Base-by-base conservation (phyloP, 1,284 basidiomycete genomes). In the Apiotrichum porosum region DNA sequence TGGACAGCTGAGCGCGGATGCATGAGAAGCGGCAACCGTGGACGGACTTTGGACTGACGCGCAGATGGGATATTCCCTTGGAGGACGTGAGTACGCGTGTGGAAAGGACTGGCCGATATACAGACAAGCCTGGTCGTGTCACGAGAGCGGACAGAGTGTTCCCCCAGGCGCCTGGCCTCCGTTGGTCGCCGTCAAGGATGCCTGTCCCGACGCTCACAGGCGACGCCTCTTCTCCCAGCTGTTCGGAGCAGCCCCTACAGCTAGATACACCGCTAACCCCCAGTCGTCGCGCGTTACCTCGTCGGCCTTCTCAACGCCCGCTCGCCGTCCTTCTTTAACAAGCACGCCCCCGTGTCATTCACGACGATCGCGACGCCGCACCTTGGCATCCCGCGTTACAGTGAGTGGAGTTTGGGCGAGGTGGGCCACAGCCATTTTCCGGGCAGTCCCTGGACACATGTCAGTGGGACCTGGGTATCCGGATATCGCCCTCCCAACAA, bases 211-310 rank as follows among this genome's bases (percentile, higher is more conserved):
- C n/a, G n/a, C n/a, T n/a, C n/a, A n/a, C n/a, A n/a, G n/a, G n/a
- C n/a, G 4, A 10, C 26, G 9, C 22, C 13, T 9, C 30, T 3
- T 13, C 30, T n/a, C 30, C 30, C 30, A n/a, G n/a, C n/a, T n/a
- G n/a, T n/a, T n/a, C n/a, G n/a, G n/a, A n/a, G 12, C 32, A 33
- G 32, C 9, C 17, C 28, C 28, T 30, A 30, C 28, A 30, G 8
- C 14, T 8, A 14, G 32, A 12, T n/a, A 14, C 9, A 2, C 28
- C 10, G 38, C 43, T 34, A 12, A 33, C 24, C 33, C 26, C 1
- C 50, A 73, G 71, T 73, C 34, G 65, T 73, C 32, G 68, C 69
- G 3, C 56, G 71, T 14, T 73, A 69, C 47, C 62, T 71, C 15
- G 52, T 73, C 21, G 69, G 67, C 13, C 52, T 69, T 23, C 54